Evolutionary conservation across 352 stramenopile genomes (phyloP).

Genomic region (Phytophthora boehmeriae): DNA sequence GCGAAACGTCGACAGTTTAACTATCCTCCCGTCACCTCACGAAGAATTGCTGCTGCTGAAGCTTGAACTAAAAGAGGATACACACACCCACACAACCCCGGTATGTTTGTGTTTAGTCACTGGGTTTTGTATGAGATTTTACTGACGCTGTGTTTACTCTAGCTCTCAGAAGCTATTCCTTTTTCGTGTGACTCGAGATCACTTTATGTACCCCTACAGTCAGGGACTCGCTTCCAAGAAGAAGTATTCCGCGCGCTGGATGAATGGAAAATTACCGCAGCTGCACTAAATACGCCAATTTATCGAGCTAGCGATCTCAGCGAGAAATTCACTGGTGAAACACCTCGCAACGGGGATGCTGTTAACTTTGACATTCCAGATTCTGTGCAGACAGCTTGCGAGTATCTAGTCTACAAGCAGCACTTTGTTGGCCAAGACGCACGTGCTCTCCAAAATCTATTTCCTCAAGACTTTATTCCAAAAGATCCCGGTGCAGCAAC

Average conservation of each 20-base stretch:
- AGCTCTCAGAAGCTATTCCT: constrained; percentile 50
- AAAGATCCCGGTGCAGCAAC: constrained; percentile 49
- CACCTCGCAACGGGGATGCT: constrained; percentile 37
- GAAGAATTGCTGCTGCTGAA: constrained; percentile 75
- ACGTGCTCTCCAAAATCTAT: constrained; percentile 36
- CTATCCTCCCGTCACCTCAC: constrained; percentile 49
- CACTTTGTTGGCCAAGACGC: constrained; percentile 23
- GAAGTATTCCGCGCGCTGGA: constrained; percentile 61
- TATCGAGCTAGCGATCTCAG: constrained; percentile 54
- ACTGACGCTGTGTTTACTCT: constrained; percentile 1
- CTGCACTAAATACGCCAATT: constrained; percentile 52
- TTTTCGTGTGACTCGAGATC: constrained; percentile 30
- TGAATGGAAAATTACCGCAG: constrained; percentile 61
- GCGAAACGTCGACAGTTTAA: constrained; percentile 55
- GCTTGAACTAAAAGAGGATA: constrained; percentile 51
- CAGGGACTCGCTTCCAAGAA: constrained; percentile 68
- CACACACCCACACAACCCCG: constrained; percentile 17
- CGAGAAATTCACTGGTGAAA: constrained; percentile 43
- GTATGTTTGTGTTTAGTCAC: constrained; percentile 18
- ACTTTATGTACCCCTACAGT: constrained; percentile 61
- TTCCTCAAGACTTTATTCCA: constrained; percentile 64
- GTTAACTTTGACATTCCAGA: constrained; percentile 21
- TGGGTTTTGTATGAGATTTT: neutral
- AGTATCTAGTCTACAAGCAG: constrained; percentile 25
- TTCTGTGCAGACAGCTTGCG: constrained; percentile 30